These are phyloP conservation scores for Aspergillus sp. DNA, from an alignment of 2,329 filamentous ascomycete genomes.

Conservation along the genomic window DNA sequence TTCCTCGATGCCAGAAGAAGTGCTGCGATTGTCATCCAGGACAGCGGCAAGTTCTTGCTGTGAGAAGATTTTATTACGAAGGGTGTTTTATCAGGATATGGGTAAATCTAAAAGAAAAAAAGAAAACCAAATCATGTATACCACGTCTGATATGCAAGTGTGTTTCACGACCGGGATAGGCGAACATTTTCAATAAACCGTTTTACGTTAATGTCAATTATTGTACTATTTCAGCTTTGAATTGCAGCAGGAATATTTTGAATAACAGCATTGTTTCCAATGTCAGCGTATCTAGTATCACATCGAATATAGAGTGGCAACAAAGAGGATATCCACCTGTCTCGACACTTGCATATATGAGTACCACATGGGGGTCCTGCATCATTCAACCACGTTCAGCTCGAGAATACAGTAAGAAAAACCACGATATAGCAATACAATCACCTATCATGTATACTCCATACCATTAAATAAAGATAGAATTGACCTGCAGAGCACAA, in stretches of 20 bases:
- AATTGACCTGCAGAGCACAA: too few species aligned
- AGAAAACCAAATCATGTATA: constrained; percentile 13
- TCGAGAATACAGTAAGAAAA: too few species aligned
- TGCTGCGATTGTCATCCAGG: constrained; percentile 64
- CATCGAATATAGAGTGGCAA: too few species aligned
- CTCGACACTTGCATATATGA: too few species aligned
- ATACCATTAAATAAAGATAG: not conserved
- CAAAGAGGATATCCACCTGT: too few species aligned
- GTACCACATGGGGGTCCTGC: too few species aligned
- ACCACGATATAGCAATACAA: too few species aligned
- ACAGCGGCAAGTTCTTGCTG: constrained; percentile 59
- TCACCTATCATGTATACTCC: not conserved
- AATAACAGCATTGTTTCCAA: not conserved
- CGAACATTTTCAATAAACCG: constrained; percentile 8
- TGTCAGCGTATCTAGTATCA: too few species aligned
- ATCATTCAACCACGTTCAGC: too few species aligned
- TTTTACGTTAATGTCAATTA: constrained; percentile 14
- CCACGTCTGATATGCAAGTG: constrained; percentile 12
- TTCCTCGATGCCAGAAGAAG: constrained; percentile 80
- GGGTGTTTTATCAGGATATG: not conserved
- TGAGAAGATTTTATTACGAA: not conserved
- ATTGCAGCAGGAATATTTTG: not conserved
- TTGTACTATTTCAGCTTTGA: not conserved
- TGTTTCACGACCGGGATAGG: constrained; percentile 11
- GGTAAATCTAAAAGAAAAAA: constrained; percentile 1